Conservation (phyloP, 129 eudicot genomes). For the Flaveria bidentis region DNA sequence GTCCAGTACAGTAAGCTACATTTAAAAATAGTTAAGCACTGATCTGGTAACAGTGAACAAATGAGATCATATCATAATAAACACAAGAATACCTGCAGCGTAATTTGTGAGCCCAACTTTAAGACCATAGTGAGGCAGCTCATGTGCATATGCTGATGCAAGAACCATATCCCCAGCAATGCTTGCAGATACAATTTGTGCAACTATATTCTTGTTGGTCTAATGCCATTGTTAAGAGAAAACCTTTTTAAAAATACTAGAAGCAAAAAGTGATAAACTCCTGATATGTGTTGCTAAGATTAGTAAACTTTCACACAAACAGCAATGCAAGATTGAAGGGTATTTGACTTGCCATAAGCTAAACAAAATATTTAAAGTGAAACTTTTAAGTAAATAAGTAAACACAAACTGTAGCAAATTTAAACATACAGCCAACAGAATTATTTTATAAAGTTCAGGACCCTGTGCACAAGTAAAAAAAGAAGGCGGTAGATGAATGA, state of each 20-base stretch:
- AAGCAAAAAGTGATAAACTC: not conserved
- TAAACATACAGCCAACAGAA: not conserved
- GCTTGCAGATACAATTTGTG: conserved; percentile 57
- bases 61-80: not conserved
- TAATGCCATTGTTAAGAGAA: conserved; percentile 28
- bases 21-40: conserved; percentile 4
- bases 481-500: not conserved
- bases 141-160: conserved; percentile 56
- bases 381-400: not conserved
- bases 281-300: not conserved
- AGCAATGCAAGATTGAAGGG: not conserved
- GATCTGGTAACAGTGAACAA: not conserved
- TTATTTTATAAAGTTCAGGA: not conserved
- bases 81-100: conserved; percentile 46
- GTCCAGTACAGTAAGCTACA: conserved; percentile 47
- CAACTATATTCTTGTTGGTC: conserved; percentile 57
- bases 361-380: too few relatives aligned
- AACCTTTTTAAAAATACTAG: not conserved
- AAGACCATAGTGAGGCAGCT: conserved; percentile 53
- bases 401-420: not conserved
- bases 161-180: conserved; percentile 64
- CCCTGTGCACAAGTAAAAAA: not conserved
- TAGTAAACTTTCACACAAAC: not conserved
- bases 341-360: not conserved
- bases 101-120: conserved; percentile 58